Conservation (phyloP, 805 yeast species). For the Teunomyces lycoperdinae region DNA sequence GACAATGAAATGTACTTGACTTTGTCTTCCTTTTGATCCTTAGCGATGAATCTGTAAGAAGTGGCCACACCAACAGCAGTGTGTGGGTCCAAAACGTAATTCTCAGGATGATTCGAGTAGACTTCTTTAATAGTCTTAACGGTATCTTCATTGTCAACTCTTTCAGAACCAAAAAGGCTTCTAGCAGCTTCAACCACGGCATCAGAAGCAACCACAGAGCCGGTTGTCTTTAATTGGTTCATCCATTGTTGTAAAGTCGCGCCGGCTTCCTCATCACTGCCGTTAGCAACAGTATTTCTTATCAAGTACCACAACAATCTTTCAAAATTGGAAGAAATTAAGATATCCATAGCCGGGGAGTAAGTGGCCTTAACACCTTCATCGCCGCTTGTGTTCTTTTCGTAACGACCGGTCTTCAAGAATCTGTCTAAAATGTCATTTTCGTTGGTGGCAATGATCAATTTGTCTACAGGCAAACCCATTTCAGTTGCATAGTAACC, state of each 20-base stretch:
- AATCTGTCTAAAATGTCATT: slow-evolving; percentile 94
- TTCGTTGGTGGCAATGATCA: slow-evolving; percentile 93
- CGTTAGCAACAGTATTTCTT: slow-evolving; percentile 59
- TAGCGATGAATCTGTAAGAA: slow-evolving; percentile 57
- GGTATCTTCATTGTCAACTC: slow-evolving; percentile 78
- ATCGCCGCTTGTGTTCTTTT: slow-evolving; percentile 50
- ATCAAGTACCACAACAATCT: slow-evolving; percentile 93
- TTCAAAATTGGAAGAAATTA: slow-evolving; percentile 93
- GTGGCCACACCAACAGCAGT: slow-evolving; percentile 92
- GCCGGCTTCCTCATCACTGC: slow-evolving; percentile 68
- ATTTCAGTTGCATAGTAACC: slow-evolving; percentile 92
- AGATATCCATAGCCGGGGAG: slow-evolving; percentile 98
- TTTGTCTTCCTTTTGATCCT: slow-evolving; percentile 38
- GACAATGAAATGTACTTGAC: slow-evolving; percentile 71
- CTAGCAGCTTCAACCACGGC: slow-evolving; percentile 65
- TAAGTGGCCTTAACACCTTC: slow-evolving; percentile 73
- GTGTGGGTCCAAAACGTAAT: slow-evolving; percentile 93
- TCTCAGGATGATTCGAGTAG: slow-evolving; percentile 56
- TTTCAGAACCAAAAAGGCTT: slow-evolving; percentile 69
- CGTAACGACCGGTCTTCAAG: slow-evolving; percentile 80
- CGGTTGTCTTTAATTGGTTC: slow-evolving; percentile 68
- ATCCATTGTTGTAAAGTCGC: slow-evolving; percentile 70
- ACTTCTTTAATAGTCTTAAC: slow-evolving; percentile 70
- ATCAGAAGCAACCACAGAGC: slow-evolving; percentile 69
- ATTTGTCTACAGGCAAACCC: slow-evolving; percentile 88